phyloP scores from a whole-genome alignment of 2,329 filamentous ascomycete genomes.

The Penicillium crustosum region DNA sequence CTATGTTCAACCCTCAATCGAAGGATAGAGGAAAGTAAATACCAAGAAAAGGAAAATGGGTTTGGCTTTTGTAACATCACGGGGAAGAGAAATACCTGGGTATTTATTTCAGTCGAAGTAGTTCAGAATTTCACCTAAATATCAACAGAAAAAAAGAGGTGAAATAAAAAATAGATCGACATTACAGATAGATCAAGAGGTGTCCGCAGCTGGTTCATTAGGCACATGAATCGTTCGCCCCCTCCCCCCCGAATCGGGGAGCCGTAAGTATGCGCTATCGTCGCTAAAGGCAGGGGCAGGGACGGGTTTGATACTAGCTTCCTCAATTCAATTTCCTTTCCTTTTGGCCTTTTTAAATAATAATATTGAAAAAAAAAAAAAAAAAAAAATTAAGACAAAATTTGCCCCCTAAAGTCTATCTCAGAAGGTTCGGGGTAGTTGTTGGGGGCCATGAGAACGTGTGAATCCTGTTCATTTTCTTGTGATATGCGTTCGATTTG shows the following conservation, averaged over 20 bases:
- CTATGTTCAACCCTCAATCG: neutral
- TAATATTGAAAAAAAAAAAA: too few species aligned
- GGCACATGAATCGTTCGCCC: constrained; percentile 17
- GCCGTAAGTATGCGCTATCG: too few species aligned
- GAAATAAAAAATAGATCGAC: neutral
- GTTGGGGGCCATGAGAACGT: too few species aligned
- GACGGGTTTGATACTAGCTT: constrained; percentile 21
- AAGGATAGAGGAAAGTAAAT: neutral
- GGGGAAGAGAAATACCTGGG: neutral
- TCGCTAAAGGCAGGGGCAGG: too few species aligned
- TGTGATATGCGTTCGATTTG: too few species aligned
- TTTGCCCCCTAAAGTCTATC: too few species aligned
- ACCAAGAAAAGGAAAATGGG: neutral
- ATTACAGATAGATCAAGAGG: neutral
- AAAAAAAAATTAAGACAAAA: too few species aligned
- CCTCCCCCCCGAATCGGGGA: too few species aligned
- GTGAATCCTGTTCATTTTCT: too few species aligned
- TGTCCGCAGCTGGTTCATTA: neutral
- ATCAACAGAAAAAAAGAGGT: neutral
- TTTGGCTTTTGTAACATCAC: neutral
- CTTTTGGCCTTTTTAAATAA: too few species aligned
- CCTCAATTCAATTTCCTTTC: neutral
- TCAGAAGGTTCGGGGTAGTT: too few species aligned
- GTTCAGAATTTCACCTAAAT: neutral
- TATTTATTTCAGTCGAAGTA: neutral